A percentile compares a stretch with the other conserved stretches of the same genome.
Evolutionary conservation across 169 alveolate species (phyloP).

Genomic region (Cryptosporidium meleagridis): DNA sequence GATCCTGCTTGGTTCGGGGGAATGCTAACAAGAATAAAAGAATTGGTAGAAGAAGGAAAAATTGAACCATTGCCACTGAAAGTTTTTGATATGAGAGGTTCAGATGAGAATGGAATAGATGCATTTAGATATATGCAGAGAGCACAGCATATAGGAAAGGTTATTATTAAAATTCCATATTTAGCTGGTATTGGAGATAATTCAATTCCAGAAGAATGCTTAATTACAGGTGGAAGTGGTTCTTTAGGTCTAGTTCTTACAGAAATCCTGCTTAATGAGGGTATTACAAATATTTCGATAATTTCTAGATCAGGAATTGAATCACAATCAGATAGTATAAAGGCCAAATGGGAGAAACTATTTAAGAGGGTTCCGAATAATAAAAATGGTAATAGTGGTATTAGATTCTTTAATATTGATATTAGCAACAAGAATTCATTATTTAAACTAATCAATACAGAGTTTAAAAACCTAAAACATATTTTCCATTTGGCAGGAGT

Average conservation of each 20-base stretch:
- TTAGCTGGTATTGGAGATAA: conserved; percentile 74
- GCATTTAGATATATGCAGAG: conserved; percentile 74
- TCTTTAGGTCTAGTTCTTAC: conserved; percentile 80
- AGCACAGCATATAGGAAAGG: conserved; percentile 76
- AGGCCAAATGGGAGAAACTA: too few relatives aligned
- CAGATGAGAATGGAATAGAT: conserved; percentile 74
- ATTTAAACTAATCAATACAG: too few relatives aligned
- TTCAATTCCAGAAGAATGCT: conserved; percentile 11
- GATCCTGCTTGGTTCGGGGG: conserved; percentile 65
- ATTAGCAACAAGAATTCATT: too few relatives aligned
- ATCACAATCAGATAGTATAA: too few relatives aligned
- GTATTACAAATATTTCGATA: too few relatives aligned
- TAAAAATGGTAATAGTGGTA: too few relatives aligned
- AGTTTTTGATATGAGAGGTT: background rate
- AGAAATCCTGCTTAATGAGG: too few relatives aligned
- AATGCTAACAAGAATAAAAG: conserved; percentile 13
- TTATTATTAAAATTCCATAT: conserved; percentile 75
- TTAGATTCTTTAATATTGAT: too few relatives aligned
- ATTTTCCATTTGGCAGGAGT: too few relatives aligned
- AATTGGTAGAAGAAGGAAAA: conserved; percentile 48
- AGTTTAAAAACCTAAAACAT: too few relatives aligned
- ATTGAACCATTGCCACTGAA: background rate
- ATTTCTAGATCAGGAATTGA: too few relatives aligned
- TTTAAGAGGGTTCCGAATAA: too few relatives aligned
- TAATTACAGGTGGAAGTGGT: conserved; percentile 61